Evolutionary conservation across 2,329 filamentous ascomycete species (phyloP).

Genomic region (Arthroderma sp.): DNA sequence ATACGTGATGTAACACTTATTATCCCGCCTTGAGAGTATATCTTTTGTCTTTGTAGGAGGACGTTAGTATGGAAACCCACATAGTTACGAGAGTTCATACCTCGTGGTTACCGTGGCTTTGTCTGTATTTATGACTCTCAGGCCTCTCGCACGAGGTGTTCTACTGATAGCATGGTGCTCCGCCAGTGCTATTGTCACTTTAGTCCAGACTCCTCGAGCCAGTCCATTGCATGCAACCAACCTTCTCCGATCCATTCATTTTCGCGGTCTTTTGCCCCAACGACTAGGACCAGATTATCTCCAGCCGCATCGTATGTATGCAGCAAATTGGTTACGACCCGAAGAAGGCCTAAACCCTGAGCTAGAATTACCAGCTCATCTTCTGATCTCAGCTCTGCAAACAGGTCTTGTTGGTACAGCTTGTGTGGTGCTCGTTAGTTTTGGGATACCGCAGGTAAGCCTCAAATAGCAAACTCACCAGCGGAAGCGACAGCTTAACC

Average conservation of each 20-base stretch:
- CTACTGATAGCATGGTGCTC: conserved; percentile 89
- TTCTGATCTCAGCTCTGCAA: conserved; percentile 75
- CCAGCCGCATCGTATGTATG: conserved; percentile 95
- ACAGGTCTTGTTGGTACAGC: conserved; percentile 89
- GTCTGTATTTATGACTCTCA: conserved; percentile 90
- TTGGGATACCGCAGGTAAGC: background rate
- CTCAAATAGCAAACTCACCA: conserved; percentile 29
- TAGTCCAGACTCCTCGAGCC: no score
- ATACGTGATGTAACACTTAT: conserved; percentile 95
- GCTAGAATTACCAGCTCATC: conserved; percentile 91
- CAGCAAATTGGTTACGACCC: conserved; percentile 86
- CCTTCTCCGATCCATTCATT: conserved; percentile 92
- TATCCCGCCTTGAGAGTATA: conserved; percentile 79
- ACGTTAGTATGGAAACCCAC: background rate
- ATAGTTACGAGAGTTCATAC: conserved; percentile 17
- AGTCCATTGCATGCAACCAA: conserved; percentile 13
- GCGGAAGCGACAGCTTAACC: conserved; percentile 51
- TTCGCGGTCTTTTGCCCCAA: conserved; percentile 82
- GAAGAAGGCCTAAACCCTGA: conserved; percentile 79
- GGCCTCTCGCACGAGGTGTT: conserved; percentile 64
- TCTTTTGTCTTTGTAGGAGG: conserved; percentile 53
- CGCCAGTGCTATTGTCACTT: conserved; percentile 49
- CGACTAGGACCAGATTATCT: conserved; percentile 78
- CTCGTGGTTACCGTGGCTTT: conserved; percentile 68
- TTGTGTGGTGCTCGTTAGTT: conserved; percentile 14